These are phyloP conservation scores for Amaranthus hypochondriacus DNA, from an alignment of 148 eudicot species.

Conservation along the genomic window DNA sequence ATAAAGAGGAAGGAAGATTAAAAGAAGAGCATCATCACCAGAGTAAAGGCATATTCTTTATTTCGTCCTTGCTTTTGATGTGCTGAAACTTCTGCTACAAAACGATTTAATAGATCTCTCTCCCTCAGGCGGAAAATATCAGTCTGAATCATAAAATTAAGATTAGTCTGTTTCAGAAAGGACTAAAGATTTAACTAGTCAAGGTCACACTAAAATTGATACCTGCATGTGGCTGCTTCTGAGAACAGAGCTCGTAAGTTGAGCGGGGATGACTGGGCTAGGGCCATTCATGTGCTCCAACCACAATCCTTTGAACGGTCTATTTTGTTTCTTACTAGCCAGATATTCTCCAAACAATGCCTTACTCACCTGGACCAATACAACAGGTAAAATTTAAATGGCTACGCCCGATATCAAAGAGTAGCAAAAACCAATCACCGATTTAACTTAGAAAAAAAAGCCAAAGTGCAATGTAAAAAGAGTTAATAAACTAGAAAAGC, in stretches of 20 bases:
- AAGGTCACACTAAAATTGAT: constrained; percentile 6
- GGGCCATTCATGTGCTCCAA: constrained; percentile 88
- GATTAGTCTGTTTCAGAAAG: not conserved
- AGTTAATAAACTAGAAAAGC: not conserved
- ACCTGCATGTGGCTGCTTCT: constrained; percentile 77
- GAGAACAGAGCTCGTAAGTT: constrained; percentile 50
- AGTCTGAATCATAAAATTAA: constrained; percentile 40
- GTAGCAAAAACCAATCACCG: not conserved
- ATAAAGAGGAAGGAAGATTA: not conserved
- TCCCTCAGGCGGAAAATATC: constrained; percentile 86
- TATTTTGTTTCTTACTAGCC: constrained; percentile 52
- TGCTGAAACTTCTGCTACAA: constrained; percentile 65
- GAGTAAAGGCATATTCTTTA: constrained; percentile 64
- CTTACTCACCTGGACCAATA: constrained; percentile 70
- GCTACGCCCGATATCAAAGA: constrained; percentile 1
- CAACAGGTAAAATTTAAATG: not conserved
- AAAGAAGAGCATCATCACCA: constrained; percentile 39
- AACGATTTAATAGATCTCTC: constrained; percentile 71
- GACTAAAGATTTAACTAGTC: constrained; percentile 6
- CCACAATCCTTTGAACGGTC: constrained; percentile 82
- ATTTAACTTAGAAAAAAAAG: not conserved
- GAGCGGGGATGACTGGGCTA: constrained; percentile 59
- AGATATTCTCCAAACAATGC: constrained; percentile 67
- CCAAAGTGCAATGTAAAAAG: constrained; percentile 1
- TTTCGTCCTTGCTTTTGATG: constrained; percentile 66